phyloP scores from a whole-genome alignment of 2,329 filamentous ascomycete genomes.

The Pseudonectria buxi region DNA sequence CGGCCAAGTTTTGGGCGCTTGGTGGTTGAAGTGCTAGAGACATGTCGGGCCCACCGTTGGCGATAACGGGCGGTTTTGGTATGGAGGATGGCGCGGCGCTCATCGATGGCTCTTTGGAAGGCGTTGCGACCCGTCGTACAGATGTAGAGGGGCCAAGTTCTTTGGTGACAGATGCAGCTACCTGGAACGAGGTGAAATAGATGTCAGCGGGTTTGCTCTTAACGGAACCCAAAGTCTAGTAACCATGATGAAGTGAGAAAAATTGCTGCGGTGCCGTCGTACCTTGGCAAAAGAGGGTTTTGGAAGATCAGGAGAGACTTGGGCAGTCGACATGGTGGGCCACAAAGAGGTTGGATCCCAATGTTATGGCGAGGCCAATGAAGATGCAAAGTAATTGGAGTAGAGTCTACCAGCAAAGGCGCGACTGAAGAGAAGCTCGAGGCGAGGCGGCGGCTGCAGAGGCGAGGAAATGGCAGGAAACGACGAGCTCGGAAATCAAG shows the following conservation, averaged over 20 bases:
- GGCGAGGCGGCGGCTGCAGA: constrained; percentile 16
- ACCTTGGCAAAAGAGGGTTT: constrained; percentile 76
- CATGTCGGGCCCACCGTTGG: constrained; percentile 18
- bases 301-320: constrained; percentile 39
- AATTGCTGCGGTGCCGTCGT: constrained; percentile 16
- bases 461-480: constrained; percentile 18
- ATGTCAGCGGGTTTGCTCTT: constrained; percentile 10
- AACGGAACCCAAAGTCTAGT: not conserved
- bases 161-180: constrained; percentile 39
- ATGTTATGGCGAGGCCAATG: constrained; percentile 13
- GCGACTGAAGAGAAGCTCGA: constrained; percentile 11
- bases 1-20: constrained; percentile 6
- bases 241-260: not conserved
- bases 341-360: constrained; percentile 15
- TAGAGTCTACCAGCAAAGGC: constrained; percentile 10
- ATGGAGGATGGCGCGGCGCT: constrained; percentile 11
- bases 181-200: constrained; percentile 31
- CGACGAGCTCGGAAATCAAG: constrained; percentile 39
- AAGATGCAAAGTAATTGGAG: constrained; percentile 10
- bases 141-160: constrained; percentile 23
- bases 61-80: constrained; percentile 18
- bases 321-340: constrained; percentile 40
- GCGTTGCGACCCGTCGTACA: constrained; percentile 19
- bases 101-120: constrained; percentile 19
- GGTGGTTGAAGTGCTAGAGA: constrained; percentile 12